Evolutionary conservation across 2,329 filamentous ascomycete species (phyloP), one percentile per base, ranked within the genome.

Genomic region (Gliomastix tumulicola): DNA sequence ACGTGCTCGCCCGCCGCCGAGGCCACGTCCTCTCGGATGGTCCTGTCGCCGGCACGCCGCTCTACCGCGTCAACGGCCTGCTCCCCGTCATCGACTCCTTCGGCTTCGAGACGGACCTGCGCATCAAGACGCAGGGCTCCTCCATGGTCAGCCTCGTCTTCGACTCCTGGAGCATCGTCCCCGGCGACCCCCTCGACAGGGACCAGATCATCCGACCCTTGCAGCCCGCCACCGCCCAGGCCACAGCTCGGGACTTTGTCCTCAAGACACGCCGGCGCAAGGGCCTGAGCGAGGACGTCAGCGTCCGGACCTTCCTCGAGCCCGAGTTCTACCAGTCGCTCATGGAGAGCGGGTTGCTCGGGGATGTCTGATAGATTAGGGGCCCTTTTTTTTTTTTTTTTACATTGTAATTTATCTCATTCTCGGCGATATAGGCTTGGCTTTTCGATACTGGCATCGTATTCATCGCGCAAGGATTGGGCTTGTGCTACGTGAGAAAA

Each of bases 71-170:
- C 36, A 85, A 82, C 50, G 92, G 92, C 4, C 71, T 97, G 34
- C 80, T 98, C 38, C 92, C 92, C 9, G 92, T 97, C 41, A 95
- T 98, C 55, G 92, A 98, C 66, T 88, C 82, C 21, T 98, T 98
- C 54, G 92, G 92, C 16, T 97, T 98, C 61, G 92, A 98, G 68
- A 97, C 92, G 12, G 92, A 98, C 65, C 71, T 98, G 40, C 76
- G 92, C 44, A 97, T 97, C 54, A 89, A 95, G 62, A 96, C 90
- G 1, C 87, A 96, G 66, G 90, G 92, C 36, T 83, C 88, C 57
- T 88, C 89, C 38, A 89, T 87, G 53, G 80, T 97, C 36, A 88
- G 82, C 49, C 73, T 98, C 23, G 88, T 94, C 11, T 98, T 98
- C 60, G 92, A 98, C 56, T 81, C 86, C 46, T 98, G 92, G 92